phyloP scores from a whole-genome alignment of 345 rosid genomes.

The Acer campestre region DNA sequence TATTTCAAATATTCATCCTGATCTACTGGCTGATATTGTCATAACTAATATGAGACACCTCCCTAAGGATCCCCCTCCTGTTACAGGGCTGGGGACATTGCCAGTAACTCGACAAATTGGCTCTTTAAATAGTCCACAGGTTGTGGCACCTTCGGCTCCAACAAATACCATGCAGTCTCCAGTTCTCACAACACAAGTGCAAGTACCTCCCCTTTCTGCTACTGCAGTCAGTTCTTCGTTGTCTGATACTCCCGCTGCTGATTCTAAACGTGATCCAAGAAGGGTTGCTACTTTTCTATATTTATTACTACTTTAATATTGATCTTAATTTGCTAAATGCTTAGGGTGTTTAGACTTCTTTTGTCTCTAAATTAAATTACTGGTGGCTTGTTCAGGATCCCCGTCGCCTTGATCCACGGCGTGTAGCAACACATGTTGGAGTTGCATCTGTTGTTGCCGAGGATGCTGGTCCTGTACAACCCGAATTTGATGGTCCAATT shows the following conservation, averaged over 20 bases:
- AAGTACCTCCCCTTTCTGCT: slow-evolving; percentile 41
- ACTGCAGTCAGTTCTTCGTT: slow-evolving; percentile 38
- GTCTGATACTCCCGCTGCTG: slow-evolving; percentile 52
- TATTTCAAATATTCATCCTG: slow-evolving; percentile 91
- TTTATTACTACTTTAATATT: slow-evolving; percentile 11
- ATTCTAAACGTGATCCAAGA: slow-evolving; percentile 92
- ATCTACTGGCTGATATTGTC: slow-evolving; percentile 95
- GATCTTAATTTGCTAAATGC: not conserved
- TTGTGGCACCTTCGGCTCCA: slow-evolving; percentile 40
- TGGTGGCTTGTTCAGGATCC: slow-evolving; percentile 73
- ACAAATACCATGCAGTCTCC: slow-evolving; percentile 50
- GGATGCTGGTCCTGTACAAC: slow-evolving; percentile 41
- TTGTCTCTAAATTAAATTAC: slow-evolving; percentile 27
- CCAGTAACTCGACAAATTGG: slow-evolving; percentile 39
- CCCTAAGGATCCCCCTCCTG: slow-evolving; percentile 68
- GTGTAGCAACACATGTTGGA: slow-evolving; percentile 50
- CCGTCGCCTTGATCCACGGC: slow-evolving; percentile 96
- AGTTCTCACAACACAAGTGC: slow-evolving; percentile 40
- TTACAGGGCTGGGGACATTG: slow-evolving; percentile 49
- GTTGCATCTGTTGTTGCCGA: slow-evolving; percentile 44
- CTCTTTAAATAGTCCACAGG: slow-evolving; percentile 51
- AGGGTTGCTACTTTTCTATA: slow-evolving; percentile 56
- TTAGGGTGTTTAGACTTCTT: slow-evolving; percentile 1
- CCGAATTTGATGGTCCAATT: slow-evolving; percentile 56
- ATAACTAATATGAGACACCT: slow-evolving; percentile 93